Evolutionary conservation across 345 rosid species (phyloP).

Genomic region (Boechera retrofracta): DNA sequence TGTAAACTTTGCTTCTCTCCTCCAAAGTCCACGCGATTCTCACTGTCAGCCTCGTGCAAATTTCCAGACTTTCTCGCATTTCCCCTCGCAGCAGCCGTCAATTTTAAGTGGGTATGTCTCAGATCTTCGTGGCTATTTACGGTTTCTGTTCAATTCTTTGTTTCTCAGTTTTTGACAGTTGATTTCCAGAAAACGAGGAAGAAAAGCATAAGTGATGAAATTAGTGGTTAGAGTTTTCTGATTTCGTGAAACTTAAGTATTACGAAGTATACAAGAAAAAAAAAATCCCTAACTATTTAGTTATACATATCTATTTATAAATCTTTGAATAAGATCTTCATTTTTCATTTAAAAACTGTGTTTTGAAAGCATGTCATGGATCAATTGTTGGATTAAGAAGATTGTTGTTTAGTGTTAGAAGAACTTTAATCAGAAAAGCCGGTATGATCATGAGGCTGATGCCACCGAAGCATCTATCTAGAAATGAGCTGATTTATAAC

Average conservation of each 20-base stretch:
- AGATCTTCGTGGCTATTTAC: slow-evolving; percentile 8
- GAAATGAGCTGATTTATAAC: neutral
- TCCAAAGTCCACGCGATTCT: slow-evolving; percentile 37
- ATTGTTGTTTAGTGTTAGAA: slow-evolving; percentile 8
- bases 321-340: neutral
- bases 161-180: neutral
- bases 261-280: neutral
- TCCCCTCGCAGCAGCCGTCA: slow-evolving; percentile 1
- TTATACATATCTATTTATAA: neutral
- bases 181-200: slow-evolving; percentile 12
- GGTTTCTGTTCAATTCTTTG: slow-evolving; percentile 7
- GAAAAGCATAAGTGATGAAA: neutral
- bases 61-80: slow-evolving; percentile 17
- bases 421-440: neutral
- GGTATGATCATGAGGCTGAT: slow-evolving; percentile 8
- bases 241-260: neutral
- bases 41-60: slow-evolving; percentile 11
- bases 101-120: slow-evolving; percentile 41
- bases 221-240: neutral
- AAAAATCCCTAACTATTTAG: neutral
- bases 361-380: neutral
- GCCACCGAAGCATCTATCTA: neutral
- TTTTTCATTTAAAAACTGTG: neutral
- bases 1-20: slow-evolving; percentile 27
- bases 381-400: slow-evolving; percentile 9